phyloP scores from a whole-genome alignment of 768 basidiomycete genomes.

The Lactifluus volemus region DNA sequence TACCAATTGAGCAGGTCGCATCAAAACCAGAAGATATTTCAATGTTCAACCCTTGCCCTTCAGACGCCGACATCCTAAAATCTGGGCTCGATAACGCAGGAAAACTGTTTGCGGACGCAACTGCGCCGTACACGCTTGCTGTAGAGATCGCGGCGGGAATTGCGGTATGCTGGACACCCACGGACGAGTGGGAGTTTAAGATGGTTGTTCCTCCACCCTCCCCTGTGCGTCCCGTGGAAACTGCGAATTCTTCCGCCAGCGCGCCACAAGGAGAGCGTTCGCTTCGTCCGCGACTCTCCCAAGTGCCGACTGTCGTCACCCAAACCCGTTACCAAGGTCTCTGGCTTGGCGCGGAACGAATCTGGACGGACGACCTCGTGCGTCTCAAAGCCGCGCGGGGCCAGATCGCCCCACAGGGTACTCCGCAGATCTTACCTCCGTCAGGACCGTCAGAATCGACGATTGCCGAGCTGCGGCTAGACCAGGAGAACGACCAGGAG shows the following conservation, averaged over 20 bases:
- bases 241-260: not conserved
- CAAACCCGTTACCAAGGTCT: constrained; percentile 68
- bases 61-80: constrained; percentile 3
- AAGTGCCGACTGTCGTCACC: constrained; percentile 20
- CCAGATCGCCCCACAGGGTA: constrained; percentile 59
- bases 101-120: constrained; percentile 40
- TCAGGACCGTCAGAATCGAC: constrained; percentile 40
- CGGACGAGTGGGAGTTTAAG: constrained; percentile 63
- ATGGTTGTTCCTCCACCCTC: constrained; percentile 31
- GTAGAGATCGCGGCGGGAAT: constrained; percentile 61
- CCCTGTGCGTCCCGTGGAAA: not conserved
- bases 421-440: constrained; percentile 48
- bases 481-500: constrained; percentile 11
- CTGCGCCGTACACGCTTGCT: constrained; percentile 59
- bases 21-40: constrained; percentile 28
- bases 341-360: constrained; percentile 87
- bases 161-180: constrained; percentile 58
- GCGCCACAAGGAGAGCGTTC: not conserved
- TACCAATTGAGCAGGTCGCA: constrained; percentile 20
- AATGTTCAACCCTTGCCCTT: constrained; percentile 45
- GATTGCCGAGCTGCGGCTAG: constrained; percentile 11
- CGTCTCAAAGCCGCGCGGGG: constrained; percentile 63
- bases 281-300: not conserved
- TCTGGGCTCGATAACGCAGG: constrained; percentile 12
- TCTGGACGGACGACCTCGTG: constrained; percentile 81